Evolutionary conservation across 495 filamentous ascomycete genomes (phyloP).

Genomic region (Aspergillus diversus): DNA sequence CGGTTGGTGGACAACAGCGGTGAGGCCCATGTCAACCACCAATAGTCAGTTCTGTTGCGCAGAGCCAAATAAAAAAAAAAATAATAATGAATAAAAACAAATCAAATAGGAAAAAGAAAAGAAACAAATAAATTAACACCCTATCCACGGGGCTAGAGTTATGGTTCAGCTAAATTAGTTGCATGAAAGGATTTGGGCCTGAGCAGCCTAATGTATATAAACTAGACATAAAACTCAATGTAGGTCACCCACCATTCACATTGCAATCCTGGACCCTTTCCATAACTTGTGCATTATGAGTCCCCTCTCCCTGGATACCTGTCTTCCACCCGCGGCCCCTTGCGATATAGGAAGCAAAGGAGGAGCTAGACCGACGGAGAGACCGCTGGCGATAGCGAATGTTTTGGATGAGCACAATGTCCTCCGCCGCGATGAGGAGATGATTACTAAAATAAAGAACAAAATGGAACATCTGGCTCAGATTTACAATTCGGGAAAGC

Average conservation of each 20-base stretch:
- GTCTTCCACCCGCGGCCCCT: not conserved
- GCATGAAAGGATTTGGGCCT: not conserved
- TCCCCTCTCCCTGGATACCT: not conserved
- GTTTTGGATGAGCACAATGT: conserved; percentile 1
- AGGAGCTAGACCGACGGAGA: not conserved
- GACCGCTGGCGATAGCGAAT: not conserved
- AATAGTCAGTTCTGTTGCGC: not conserved
- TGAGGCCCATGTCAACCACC: conserved; percentile 1
- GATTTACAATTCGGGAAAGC: conserved; percentile 24
- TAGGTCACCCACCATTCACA: not conserved
- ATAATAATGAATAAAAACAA: not conserved
- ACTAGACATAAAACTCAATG: not conserved
- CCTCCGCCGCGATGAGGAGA: conserved; percentile 15
- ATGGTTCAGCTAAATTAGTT: conserved; percentile 9
- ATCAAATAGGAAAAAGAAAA: not conserved
- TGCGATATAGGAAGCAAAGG: not conserved
- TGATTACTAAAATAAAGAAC: conserved; percentile 5
- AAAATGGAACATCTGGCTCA: conserved; percentile 18
- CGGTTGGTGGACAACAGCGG: conserved; percentile 6
- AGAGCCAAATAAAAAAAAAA: not conserved
- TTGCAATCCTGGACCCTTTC: not conserved
- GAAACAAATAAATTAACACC: not conserved
- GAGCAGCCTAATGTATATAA: conserved; percentile 1
- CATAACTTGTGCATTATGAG: not conserved
- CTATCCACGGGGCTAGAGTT: not conserved